Base-by-base conservation (phyloP, 805 yeast genomes). In the Schwanniomyces pseudopolymorphus region DNA sequence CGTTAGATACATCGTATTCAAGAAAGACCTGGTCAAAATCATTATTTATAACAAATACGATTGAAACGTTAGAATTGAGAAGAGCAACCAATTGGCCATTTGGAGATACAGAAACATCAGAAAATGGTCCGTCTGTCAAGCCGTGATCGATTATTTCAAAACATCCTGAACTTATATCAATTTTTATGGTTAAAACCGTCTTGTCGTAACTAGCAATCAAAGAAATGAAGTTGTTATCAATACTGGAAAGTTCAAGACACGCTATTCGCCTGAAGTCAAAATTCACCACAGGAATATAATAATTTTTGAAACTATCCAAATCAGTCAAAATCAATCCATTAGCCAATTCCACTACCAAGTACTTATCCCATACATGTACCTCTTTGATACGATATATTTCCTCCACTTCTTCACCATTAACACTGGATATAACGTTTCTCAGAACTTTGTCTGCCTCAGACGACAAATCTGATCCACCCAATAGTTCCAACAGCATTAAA, bases 71-170 rank as follows among this genome's bases (percentile, higher is more conserved):
- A 2, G 55, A 44, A 63, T 66, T 59, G 71, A 72, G 57, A 59
- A 82, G 27, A 1, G 86, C 79, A 4, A 86, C 66, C 45, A 83
- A 70, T n/a, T 74, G 73, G 2, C 77, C 74, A 55, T 79, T 81
- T 2, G 87, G 83, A 1, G 89, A 78, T 0, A 69, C 63, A 0
- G 72, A 53, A 6, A 81, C 57, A 3, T 53, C 55, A 2, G 63
- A 46, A 48, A 79, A 79, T 1, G 82, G 80, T 0, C 83, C 84
- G 45, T 75, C 79, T 3, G 78, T 70, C 21, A 77, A 55, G 4
- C 48, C 59, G 47, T 65, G 71, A 54, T 75, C 78, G 20, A 52
- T 52, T 10, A 70, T 42, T 27, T 67, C 72, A 46, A 52, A 64
- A 5, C 53, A 50, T 4, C 39, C 36, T 11, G 58, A 48, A 5